These are phyloP conservation scores for Talaromyces adpressus DNA, from an alignment of 495 filamentous ascomycete species.

Conservation along the genomic window DNA sequence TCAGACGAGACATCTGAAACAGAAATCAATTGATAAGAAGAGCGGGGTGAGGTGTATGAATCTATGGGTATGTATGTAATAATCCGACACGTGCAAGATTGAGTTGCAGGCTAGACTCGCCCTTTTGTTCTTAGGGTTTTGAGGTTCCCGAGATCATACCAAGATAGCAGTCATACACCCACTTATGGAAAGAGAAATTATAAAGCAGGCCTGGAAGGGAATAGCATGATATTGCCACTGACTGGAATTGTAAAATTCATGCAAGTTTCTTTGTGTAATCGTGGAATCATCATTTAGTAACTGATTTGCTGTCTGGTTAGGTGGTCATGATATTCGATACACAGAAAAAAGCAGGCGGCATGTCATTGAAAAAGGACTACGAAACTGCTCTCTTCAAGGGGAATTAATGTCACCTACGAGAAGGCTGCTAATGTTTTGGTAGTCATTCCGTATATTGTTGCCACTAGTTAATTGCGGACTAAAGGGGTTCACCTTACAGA, in stretches of 20 bases:
- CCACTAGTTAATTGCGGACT: too few species aligned
- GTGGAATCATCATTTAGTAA: too few species aligned
- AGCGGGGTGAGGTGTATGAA: background rate
- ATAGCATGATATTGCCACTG: background rate
- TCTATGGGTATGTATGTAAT: background rate
- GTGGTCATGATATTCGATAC: too few species aligned
- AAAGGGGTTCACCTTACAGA: too few species aligned
- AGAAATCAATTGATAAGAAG: background rate
- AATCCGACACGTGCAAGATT: background rate
- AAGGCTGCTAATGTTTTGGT: too few species aligned
- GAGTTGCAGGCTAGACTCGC: background rate
- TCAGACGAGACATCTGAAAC: too few species aligned
- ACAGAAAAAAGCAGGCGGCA: too few species aligned
- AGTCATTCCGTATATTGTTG: too few species aligned
- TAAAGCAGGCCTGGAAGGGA: background rate
- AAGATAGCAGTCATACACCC: background rate
- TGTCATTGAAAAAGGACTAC: too few species aligned
- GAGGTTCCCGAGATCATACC: background rate
- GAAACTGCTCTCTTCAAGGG: too few species aligned
- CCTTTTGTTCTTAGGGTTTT: background rate
- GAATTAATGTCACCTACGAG: too few species aligned
- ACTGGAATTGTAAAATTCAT: background rate
- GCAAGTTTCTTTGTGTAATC: background rate
- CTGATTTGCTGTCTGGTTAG: too few species aligned
- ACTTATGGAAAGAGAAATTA: background rate